Base-by-base conservation (phyloP, 2,329 filamentous ascomycete species). In the Neonectria neomacrospora region DNA sequence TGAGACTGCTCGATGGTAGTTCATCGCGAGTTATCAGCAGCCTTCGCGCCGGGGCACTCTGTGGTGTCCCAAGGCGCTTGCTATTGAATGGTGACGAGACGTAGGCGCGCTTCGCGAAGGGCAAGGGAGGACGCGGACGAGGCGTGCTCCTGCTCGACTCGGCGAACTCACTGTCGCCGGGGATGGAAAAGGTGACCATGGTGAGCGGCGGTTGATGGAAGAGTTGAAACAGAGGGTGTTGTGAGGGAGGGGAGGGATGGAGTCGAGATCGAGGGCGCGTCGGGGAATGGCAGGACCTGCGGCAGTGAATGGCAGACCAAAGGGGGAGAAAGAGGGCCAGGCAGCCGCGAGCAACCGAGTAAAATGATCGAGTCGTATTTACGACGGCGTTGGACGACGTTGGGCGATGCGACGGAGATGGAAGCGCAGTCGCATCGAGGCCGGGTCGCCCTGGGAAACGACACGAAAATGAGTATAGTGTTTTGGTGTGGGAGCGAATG, bases 101-200 rank as follows among this genome's bases (percentile, higher is more conserved):
- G 65, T 77, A 79, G 65, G 73, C 72, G 68, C 80, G 81, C 72
- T 79, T 82, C 62, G 80, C 79, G 67, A 82, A 82, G 28, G 80
- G 79, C 57, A 82, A 74, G 54, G 76, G 77, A 57, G 80, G 76
- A 53, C 79, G 79, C 58, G 80, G 73, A 54, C 73, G 74, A 42
- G 80, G 80, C 23, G 80, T 81, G 72, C 73, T 72, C 57, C 72
- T 75, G 56, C 64, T 67, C 62, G 68, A 67, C 28, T 75, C 71
- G 26, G 73, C 72, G 70, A 66, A 71, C 61, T 78, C 73, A 48
- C 67, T 73, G 52, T 80, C 78, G 69, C 74, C 76, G 32, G 78
- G 78, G 26, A 80, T 68, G 54, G 78, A 73, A 64, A 80, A 80
- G 23, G 78, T 80, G 32, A 80, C 78, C 78, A 80, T 80, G 39